These are phyloP conservation scores for Cercophora samala DNA, from an alignment of 495 filamentous ascomycete species.

Conservation along the genomic window DNA sequence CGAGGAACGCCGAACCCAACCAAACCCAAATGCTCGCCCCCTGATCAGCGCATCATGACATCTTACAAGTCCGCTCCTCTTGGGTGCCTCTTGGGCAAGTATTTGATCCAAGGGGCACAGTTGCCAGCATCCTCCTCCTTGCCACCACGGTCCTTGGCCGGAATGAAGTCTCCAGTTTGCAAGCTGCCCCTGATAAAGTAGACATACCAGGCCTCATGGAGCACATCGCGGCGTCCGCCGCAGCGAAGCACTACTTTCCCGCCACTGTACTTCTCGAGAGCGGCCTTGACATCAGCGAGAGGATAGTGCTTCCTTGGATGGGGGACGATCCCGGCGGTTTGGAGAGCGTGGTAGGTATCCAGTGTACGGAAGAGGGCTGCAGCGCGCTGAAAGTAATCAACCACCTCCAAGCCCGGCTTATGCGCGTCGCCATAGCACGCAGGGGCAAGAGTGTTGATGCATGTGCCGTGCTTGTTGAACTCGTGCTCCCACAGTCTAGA, in stretches of 20 bases:
- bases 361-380: slow-evolving; percentile 59
- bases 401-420: slow-evolving; percentile 53
- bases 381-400: slow-evolving; percentile 60
- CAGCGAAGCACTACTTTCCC: slow-evolving; percentile 69
- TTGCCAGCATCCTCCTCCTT: slow-evolving; percentile 38
- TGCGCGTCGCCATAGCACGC: slow-evolving; percentile 67
- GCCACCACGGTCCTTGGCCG: slow-evolving; percentile 37
- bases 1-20: slow-evolving; percentile 4
- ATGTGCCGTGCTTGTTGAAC: slow-evolving; percentile 82
- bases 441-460: slow-evolving; percentile 67
- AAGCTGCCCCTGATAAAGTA: slow-evolving; percentile 77
- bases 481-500: slow-evolving; percentile 78
- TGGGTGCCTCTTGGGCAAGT: slow-evolving; percentile 37
- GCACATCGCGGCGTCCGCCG: slow-evolving; percentile 33
- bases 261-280: slow-evolving; percentile 62
- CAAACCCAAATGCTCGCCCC: not conserved
- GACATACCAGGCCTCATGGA: slow-evolving; percentile 84
- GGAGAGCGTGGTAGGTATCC: slow-evolving; percentile 56
- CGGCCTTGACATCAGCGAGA: slow-evolving; percentile 56
- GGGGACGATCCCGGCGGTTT: slow-evolving; percentile 62
- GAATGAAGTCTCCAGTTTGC: slow-evolving; percentile 70
- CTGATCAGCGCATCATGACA: not conserved
- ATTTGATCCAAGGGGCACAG: slow-evolving; percentile 36
- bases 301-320: slow-evolving; percentile 60
- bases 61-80: slow-evolving; percentile 14